Evolutionary conservation across 345 rosid species (phyloP).

Genomic region (Adansonia digitata): DNA sequence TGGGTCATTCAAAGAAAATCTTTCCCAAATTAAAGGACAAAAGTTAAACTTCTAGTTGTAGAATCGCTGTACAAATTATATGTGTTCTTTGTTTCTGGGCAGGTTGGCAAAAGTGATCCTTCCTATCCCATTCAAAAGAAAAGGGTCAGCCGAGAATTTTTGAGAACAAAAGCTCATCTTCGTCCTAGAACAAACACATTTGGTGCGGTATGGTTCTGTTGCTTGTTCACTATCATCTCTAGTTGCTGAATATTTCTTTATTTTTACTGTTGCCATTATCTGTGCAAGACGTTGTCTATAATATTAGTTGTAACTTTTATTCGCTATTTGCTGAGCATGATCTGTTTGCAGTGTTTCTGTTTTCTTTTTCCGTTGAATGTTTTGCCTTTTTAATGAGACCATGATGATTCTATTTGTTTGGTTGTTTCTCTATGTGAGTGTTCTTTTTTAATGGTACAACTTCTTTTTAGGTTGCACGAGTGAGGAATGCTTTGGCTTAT

Average conservation of each 20-base stretch:
- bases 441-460: background rate
- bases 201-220: slow-evolving; percentile 63
- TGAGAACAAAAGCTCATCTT: slow-evolving; percentile 96
- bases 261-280: background rate
- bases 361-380: background rate
- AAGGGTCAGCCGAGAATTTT: slow-evolving; percentile 82
- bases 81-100: background rate
- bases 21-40: background rate
- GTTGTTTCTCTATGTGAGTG: background rate
- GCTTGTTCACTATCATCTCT: background rate
- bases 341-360: background rate
- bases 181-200: slow-evolving; percentile 96
- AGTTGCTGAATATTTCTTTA: background rate
- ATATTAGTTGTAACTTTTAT: background rate
- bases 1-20: background rate
- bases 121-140: slow-evolving; percentile 96
- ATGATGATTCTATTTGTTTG: background rate
- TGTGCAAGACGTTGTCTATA: background rate
- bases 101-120: slow-evolving; percentile 92
- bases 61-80: background rate
- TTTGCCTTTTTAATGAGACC: background rate
- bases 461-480: slow-evolving; percentile 69
- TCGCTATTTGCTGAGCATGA: background rate
- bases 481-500: slow-evolving; percentile 88
- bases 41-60: background rate